Evolutionary conservation across 2,329 filamentous ascomycete species (phyloP), one percentile per base, ranked within the genome.

Genomic region (Pyricularia sp.): DNA sequence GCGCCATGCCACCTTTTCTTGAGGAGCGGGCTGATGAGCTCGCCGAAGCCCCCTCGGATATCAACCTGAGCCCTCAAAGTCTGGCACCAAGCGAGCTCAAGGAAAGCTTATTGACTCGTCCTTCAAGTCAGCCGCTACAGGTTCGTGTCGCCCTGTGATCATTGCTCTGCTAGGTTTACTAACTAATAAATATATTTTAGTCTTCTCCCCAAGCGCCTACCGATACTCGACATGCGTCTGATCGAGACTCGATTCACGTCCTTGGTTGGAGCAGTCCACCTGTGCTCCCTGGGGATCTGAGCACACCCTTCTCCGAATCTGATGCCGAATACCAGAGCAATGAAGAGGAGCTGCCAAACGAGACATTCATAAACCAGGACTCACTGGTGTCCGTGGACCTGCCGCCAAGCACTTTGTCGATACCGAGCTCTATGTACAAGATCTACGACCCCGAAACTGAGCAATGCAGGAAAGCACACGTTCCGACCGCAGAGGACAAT

Each of bases 341-440:
- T 9, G 7, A 3, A 49, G 40, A 49, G 40, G 40, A 49, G 40
- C 40, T n/a, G 19, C 7, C 19, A n/a, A 49, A 19, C 3, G 16
- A 6, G 19, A n/a, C 40, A 49, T 8, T n/a, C 6, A 8, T n/a
- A 59, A 59, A 24, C 1, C 30, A 57, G 4, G 62, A 26, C 8
- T 12, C 9, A 4, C 10, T 49, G 13, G 33, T 60, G 7, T 64
- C 55, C 8, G 31, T 64, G 31, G 55, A 66, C 5, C 57, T 73
- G 13, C 63, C 55, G 3, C 22, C 26, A 13, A 64, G 63, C 24
- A 64, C 63, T 5, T 31, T 64, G 10, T 7, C 33, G 12, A 49
- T 24, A 30, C 63, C 63, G 13, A 49, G 53, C 22, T 64, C 63
- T 3, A 4, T 44, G 8, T 64, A 60, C 63, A 44, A 49, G 16